Base-by-base conservation (phyloP, 2,329 filamentous ascomycete species). In the Colletotrichum sp. region DNA sequence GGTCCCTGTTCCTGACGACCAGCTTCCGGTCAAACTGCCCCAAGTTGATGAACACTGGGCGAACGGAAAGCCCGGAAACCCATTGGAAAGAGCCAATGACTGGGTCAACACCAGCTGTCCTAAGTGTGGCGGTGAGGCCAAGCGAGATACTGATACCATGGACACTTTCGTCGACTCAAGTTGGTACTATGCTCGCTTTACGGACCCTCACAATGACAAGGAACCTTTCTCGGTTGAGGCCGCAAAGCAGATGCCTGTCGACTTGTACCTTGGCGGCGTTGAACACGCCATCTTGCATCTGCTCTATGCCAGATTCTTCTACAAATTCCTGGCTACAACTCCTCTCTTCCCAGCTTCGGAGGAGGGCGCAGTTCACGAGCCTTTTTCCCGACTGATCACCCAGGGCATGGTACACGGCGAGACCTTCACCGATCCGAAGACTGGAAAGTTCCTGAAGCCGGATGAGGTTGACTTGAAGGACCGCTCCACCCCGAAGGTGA, bases 161-260 rank as follows among this genome's bases (percentile, higher is more conserved):
- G 96, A 98, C 83, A 98, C 96, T 0, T 98, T 98, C 85, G 96
- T 98, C 76, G 96, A 98, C 85, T 98, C 95, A 3, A 98, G 95
- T 70, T 98, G 96, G 96, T 98, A 98, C 84, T 98, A 93, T 81
- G 92, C 96, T 85, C 91, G 95, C 15, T 98, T 95, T 80, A 85
- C 93, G 32, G 95, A 98, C 80, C 88, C 94, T 1, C 87, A 92
- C 21, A 96, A 97, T 79, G 79, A 87, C 16, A 81, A 89, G 3
- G 83, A 87, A 16, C 92, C 92, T 0, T 92, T 98, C 78, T 92
- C 91, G 1, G 85, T 92, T n/a, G 85, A 88, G 21, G 88, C 88
- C 13, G 91, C 91, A 15, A 87, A 89, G 77, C 81, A 87, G 18
- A 89, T 97, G 60, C 95, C 95, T 0, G 95, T 98, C 1, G 95